Conservation (phyloP, 2,329 filamentous ascomycete species). For the Teratosphaeria destructans region DNA sequence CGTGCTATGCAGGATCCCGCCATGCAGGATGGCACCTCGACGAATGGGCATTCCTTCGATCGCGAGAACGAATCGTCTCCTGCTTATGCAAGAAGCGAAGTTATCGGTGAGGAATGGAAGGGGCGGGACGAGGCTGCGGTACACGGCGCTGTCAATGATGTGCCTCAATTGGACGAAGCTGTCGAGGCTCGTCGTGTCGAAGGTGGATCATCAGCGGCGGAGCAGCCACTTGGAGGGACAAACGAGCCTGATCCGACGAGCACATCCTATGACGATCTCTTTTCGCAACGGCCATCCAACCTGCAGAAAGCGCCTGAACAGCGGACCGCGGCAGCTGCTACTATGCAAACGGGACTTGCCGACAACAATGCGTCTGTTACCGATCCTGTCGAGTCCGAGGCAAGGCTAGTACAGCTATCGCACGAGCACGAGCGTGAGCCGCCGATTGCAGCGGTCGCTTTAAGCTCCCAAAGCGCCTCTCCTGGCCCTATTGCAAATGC, state of each 20-base stretch:
- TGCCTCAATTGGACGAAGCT: not conserved
- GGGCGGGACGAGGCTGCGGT: not conserved
- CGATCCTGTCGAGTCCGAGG: not conserved
- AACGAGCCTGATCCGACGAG: constrained; percentile 16
- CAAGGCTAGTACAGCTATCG: not conserved
- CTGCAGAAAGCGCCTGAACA: not conserved
- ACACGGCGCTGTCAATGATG: not conserved
- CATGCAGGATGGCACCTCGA: not conserved
- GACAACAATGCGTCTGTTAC: not conserved
- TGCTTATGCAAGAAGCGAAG: not conserved
- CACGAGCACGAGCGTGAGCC: constrained; percentile 7
- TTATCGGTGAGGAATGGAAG: not conserved
- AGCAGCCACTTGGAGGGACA: not conserved
- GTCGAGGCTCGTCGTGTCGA: not conserved
- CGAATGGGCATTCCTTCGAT: not conserved
- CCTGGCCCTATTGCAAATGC: constrained; percentile 47
- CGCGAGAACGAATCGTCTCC: not conserved
- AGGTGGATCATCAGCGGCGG: not conserved
- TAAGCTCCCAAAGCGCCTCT: constrained; percentile 23
- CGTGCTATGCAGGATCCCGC: not conserved
- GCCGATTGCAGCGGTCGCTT: constrained; percentile 21
- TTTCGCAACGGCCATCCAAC: constrained; percentile 16
- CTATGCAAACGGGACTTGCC: not conserved
- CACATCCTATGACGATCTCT: constrained; percentile 15
- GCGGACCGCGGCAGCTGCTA: not conserved